Conservation (phyloP, 2,329 filamentous ascomycete genomes). For the Diaporthe sp. region DNA sequence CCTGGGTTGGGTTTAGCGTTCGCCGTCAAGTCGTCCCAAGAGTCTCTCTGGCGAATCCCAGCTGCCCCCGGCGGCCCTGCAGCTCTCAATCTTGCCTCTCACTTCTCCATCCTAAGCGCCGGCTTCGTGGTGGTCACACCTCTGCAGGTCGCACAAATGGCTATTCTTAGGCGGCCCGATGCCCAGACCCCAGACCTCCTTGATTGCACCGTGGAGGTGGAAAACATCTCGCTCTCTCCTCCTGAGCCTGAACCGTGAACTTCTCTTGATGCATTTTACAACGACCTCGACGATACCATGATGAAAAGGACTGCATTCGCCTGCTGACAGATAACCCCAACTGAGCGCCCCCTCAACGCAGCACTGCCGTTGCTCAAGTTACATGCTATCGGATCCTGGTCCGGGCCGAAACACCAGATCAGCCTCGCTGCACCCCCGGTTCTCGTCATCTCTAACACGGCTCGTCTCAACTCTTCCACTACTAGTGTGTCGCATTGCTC, state of each 20-base stretch:
- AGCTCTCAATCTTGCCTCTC: conserved; percentile 39
- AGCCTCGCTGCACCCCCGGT: conserved; percentile 51
- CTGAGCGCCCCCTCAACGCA: conserved; percentile 6
- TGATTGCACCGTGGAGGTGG: conserved; percentile 20
- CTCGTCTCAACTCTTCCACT: conserved; percentile 58
- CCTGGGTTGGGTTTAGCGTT: conserved; percentile 34
- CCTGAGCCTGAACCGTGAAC: background rate
- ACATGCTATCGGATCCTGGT: conserved; percentile 49
- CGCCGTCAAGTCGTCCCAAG: conserved; percentile 1
- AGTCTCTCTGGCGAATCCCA: conserved; percentile 40
- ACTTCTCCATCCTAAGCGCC: conserved; percentile 41
- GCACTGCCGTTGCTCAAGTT: conserved; percentile 30
- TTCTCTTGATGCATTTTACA: conserved; percentile 10
- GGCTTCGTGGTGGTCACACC: conserved; percentile 40
- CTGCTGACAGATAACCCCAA: conserved; percentile 22
- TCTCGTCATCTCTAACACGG: conserved; percentile 61
- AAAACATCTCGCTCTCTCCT: conserved; percentile 10
- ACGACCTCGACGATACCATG: conserved; percentile 17
- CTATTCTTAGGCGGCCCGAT: conserved; percentile 38
- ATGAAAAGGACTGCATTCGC: conserved; percentile 8
- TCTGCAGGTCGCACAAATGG: conserved; percentile 38
- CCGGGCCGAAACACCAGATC: conserved; percentile 54
- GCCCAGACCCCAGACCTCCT: conserved; percentile 34
- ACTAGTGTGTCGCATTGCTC: conserved; percentile 46
- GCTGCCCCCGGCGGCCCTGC: conserved; percentile 27